These are phyloP conservation scores for Botrytis hyacinthi DNA, from an alignment of 2,329 filamentous ascomycete species.

Conservation along the genomic window DNA sequence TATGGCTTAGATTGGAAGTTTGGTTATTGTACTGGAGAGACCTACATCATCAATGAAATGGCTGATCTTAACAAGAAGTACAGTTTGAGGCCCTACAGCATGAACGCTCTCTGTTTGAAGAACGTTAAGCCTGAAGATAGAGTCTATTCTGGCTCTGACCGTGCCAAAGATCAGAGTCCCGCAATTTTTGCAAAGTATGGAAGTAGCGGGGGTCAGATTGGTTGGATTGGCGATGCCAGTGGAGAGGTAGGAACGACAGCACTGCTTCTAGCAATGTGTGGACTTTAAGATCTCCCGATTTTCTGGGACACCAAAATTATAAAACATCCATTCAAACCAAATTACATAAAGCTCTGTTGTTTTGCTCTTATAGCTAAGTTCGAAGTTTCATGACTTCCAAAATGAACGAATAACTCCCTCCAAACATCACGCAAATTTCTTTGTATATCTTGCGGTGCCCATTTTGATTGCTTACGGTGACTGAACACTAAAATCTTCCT, in stretches of 20 bases:
- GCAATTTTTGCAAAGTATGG: background rate
- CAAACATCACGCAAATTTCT: background rate
- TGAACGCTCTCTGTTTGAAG: background rate
- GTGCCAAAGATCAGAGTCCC: background rate
- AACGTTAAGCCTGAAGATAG: background rate
- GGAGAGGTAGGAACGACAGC: background rate
- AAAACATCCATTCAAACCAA: background rate
- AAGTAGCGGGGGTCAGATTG: background rate
- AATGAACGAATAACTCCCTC: background rate
- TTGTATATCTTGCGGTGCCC: no score
- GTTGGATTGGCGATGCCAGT: background rate
- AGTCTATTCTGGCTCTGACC: background rate
- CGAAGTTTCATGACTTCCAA: background rate
- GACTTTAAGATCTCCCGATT: background rate
- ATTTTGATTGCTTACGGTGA: no score
- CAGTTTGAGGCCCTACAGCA: background rate
- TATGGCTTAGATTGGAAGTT: background rate
- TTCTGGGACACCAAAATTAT: no score
- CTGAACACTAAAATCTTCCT: no score
- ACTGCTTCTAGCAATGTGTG: slow-evolving; percentile 5
- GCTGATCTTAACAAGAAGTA: no score
- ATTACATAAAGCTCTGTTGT: background rate
- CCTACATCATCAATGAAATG: background rate
- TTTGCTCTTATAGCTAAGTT: background rate
- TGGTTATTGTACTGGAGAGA: background rate